phyloP scores from a whole-genome alignment of 129 eudicot species.

The Oenanthe sinensis region DNA sequence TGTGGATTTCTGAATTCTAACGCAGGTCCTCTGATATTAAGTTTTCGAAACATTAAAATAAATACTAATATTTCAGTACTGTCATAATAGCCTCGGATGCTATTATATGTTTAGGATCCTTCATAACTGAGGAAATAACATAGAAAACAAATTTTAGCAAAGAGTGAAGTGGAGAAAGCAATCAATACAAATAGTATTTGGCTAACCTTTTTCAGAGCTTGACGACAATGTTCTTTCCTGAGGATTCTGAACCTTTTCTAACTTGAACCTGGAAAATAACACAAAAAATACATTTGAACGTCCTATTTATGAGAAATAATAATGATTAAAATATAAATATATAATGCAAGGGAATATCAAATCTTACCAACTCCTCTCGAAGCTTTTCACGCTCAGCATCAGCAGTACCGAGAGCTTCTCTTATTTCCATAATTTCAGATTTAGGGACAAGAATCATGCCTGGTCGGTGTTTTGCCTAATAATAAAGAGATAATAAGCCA shows the following conservation, averaged over 20 bases:
- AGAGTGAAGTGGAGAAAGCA: neutral
- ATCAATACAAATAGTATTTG: neutral
- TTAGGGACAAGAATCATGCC: slow-evolving; percentile 1
- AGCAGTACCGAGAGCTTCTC: slow-evolving; percentile 1
- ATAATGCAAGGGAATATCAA: neutral
- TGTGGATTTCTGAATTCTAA: neutral
- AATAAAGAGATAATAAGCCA: no score
- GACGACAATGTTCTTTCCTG: neutral
- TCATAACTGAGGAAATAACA: no score
- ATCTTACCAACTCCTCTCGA: slow-evolving; percentile 3
- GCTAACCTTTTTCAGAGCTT: neutral
- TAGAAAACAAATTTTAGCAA: neutral
- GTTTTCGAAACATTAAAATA: neutral
- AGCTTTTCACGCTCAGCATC: neutral
- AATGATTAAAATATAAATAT: neutral
- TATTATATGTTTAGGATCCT: neutral
- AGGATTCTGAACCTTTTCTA: no score
- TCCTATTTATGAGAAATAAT: neutral
- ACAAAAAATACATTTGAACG: neutral
- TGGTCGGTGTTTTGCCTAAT: slow-evolving; percentile 4
- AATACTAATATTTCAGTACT: no score
- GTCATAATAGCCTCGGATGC: neutral
- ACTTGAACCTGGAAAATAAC: neutral
- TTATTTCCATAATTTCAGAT: neutral
- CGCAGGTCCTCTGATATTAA: neutral